Base-by-base conservation (phyloP, 176 grass and related monocot genomes). In the Pontederia crassipes region DNA sequence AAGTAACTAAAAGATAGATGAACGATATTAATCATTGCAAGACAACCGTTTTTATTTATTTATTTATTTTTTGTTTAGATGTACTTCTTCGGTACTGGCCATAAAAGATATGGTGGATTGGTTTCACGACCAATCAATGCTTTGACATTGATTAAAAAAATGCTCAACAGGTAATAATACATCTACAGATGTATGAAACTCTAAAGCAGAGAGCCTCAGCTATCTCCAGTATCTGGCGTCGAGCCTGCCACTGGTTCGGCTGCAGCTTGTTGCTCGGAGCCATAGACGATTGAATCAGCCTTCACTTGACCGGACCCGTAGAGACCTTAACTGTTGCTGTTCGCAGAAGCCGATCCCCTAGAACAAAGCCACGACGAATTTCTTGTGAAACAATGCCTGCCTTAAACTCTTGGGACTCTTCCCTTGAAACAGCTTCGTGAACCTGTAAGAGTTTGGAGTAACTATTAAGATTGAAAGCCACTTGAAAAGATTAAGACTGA, bases 251-350 rank as follows among this genome's bases (percentile, higher is more conserved):
- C 51, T 9, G 62, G 49, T 53, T 85, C 70, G 73, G 72, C 74
- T 75, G 85, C 80, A 48, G n/a, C 51, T 35, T 70, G 59, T 50
- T 70, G 66, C 28, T 65, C 53, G 4, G 72, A 10, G 60, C 79
- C 46, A 26, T 80, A 68, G 8, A 63, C 51, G 53, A 54, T 9
- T 12, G 67, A 58, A 26, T 11, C 65, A n/a, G 67, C 55, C 71
- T 56, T 62, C 49, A 64, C 58, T 45, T 74, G 69, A 27, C 74
- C 68, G 2, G 56, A 6, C 93, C 93, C 2, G 62, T 79, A 16
- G 93, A 92, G 35, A 98, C 81, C 70, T 89, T 98, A 26, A 98
- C 93, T 0, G 62, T 57, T 46, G 93, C 93, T 71, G 81, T 74
- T 81, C 93, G 85, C 45, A 98, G 67, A 64, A 98, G 55, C 68